Evolutionary conservation across 768 basidiomycete genomes (phyloP).

Genomic region (Lactarius pseudohatsudake): DNA sequence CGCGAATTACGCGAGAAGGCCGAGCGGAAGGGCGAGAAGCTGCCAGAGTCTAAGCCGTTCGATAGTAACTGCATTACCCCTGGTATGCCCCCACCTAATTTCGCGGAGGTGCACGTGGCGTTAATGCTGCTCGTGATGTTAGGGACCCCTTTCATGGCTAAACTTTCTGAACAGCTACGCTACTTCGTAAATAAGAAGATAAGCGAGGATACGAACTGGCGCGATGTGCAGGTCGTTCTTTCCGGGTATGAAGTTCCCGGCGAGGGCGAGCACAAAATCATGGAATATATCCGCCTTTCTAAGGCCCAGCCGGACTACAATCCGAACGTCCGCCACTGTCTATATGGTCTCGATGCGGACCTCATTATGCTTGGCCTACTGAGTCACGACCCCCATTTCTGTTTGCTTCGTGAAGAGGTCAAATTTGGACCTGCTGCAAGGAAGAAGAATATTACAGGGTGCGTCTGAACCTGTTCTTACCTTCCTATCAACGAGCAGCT

Average conservation of each 20-base stretch:
- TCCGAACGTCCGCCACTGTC: conserved; percentile 94
- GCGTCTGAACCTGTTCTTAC: conserved; percentile 23
- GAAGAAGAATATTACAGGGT: conserved; percentile 68
- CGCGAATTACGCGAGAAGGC: conserved; percentile 87
- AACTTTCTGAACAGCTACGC: conserved; percentile 85
- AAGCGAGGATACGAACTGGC: conserved; percentile 94
- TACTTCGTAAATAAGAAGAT: conserved; percentile 99
- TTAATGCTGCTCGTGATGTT: conserved; percentile 5
- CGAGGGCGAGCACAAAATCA: conserved; percentile 99
- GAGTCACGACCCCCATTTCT: conserved; percentile 99
- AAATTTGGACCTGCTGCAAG: conserved; percentile 85
- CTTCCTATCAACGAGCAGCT: neutral
- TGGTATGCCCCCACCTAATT: conserved; percentile 50
- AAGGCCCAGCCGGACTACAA: conserved; percentile 96
- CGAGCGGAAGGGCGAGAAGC: conserved; percentile 80
- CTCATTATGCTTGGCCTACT: conserved; percentile 96
- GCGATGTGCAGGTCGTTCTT: conserved; percentile 85
- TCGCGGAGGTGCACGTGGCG: neutral
- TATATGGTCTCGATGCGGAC: conserved; percentile 98
- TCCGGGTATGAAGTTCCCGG: conserved; percentile 98
- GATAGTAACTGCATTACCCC: conserved; percentile 99
- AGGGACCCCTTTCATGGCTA: conserved; percentile 96
- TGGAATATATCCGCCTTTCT: conserved; percentile 95
- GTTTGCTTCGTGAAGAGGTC: conserved; percentile 95
- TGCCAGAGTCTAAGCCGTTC: conserved; percentile 94